These are phyloP conservation scores for Chaetomiaceae sp. DNA, from an alignment of 2,329 filamentous ascomycete genomes.

Conservation along the genomic window DNA sequence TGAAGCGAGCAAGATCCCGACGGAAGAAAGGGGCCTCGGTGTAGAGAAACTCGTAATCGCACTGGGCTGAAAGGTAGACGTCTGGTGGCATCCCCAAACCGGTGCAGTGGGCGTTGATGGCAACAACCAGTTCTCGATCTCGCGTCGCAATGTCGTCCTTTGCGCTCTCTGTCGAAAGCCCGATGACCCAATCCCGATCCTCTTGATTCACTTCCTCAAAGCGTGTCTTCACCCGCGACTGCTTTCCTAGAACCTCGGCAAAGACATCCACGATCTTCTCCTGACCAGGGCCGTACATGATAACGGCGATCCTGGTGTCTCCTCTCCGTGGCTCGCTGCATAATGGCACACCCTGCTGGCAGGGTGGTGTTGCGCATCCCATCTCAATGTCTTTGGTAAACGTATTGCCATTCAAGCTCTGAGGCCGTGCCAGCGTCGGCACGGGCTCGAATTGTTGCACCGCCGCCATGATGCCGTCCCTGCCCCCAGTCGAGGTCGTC, in stretches of 20 bases:
- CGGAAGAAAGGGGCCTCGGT: constrained; percentile 67
- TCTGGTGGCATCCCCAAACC: constrained; percentile 67
- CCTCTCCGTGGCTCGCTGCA: constrained; percentile 47
- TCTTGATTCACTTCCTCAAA: constrained; percentile 51
- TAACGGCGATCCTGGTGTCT: constrained; percentile 56
- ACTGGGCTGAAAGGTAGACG: constrained; percentile 58
- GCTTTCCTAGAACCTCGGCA: constrained; percentile 74
- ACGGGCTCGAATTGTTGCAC: constrained; percentile 28
- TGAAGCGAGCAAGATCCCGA: constrained; percentile 71
- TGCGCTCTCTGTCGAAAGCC: constrained; percentile 55
- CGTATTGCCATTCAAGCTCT: constrained; percentile 24
- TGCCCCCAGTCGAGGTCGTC: neutral
- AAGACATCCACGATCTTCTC: constrained; percentile 70
- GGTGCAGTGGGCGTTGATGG: constrained; percentile 74
- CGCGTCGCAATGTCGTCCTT: constrained; percentile 55
- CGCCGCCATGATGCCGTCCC: constrained; percentile 25
- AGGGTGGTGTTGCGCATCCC: constrained; percentile 23
- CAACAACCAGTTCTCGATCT: constrained; percentile 55
- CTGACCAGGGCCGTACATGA: constrained; percentile 67
- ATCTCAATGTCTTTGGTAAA: constrained; percentile 35
- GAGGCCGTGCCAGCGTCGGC: constrained; percentile 26
- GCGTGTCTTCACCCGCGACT: constrained; percentile 55
- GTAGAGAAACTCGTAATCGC: constrained; percentile 86
- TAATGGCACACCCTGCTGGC: constrained; percentile 38
- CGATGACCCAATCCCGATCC: constrained; percentile 63